Percentiles rank a stretch among this genome's conserved stretches.
Evolutionary conservation across 139 green algal genomes (phyloP).

Genomic region (Picochlorum costavermella): DNA sequence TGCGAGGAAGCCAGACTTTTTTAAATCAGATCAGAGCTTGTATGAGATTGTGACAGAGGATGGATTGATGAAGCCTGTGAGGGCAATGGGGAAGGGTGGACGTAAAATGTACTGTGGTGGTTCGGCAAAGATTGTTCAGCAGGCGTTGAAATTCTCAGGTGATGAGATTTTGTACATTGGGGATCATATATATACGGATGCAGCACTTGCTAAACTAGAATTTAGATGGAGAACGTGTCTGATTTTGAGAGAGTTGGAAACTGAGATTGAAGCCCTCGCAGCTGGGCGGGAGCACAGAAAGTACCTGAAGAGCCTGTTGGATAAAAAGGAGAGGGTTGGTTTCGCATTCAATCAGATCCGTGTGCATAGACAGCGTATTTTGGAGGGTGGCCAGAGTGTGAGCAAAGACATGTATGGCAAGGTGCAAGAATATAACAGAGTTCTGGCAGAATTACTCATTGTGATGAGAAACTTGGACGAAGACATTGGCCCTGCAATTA

Average conservation of each 20-base stretch:
- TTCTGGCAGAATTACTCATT: slow-evolving; percentile 76
- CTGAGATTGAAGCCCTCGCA: slow-evolving; percentile 78
- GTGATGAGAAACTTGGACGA: slow-evolving; percentile 80
- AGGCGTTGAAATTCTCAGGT: slow-evolving; percentile 72
- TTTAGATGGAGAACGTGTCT: slow-evolving; percentile 53
- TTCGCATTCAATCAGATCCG: slow-evolving; percentile 89
- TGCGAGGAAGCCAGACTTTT: slow-evolving; percentile 91
- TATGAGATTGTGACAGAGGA: slow-evolving; percentile 89
- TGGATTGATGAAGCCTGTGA: slow-evolving; percentile 80
- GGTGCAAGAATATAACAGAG: slow-evolving; percentile 46
- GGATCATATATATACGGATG: slow-evolving; percentile 22
- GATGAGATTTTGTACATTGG: slow-evolving; percentile 93
- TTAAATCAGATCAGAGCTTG: slow-evolving; percentile 68
- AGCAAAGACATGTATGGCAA: slow-evolving; percentile 30
- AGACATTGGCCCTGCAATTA: slow-evolving; percentile 74
- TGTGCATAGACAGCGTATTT: slow-evolving; percentile 34
- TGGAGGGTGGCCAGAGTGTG: not conserved
- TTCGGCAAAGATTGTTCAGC: slow-evolving; percentile 74
- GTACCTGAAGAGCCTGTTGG: slow-evolving; percentile 78
- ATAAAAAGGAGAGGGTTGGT: slow-evolving; percentile 87
- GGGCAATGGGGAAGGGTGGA: slow-evolving; percentile 44
- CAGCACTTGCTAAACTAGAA: slow-evolving; percentile 8
- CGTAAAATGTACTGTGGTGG: slow-evolving; percentile 77
- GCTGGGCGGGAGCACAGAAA: slow-evolving; percentile 53
- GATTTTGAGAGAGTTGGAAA: slow-evolving; percentile 85